These are phyloP conservation scores for Singerocomus inundabilis DNA, from an alignment of 1,284 basidiomycete genomes.

Conservation along the genomic window DNA sequence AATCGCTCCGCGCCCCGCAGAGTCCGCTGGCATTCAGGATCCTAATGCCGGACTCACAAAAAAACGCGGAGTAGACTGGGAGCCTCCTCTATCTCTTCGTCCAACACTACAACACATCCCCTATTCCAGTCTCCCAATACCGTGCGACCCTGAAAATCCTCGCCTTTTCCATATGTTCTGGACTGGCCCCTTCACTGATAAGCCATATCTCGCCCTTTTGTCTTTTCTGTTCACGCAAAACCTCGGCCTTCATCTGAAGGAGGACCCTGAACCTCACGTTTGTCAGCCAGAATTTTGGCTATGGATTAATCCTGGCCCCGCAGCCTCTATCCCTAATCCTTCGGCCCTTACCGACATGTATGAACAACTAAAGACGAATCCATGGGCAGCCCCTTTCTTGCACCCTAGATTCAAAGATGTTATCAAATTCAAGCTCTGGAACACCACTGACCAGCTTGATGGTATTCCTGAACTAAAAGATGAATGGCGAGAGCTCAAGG, in stretches of 20 bases:
- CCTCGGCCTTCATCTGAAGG: constrained; percentile 55
- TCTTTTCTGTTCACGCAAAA: constrained; percentile 79
- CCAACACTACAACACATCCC: constrained; percentile 39
- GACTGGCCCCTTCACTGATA: constrained; percentile 78
- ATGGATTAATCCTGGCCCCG: constrained; percentile 84
- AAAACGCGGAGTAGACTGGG: constrained; percentile 48
- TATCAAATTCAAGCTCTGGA: constrained; percentile 87
- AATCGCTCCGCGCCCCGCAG: constrained; percentile 27
- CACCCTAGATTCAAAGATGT: constrained; percentile 78
- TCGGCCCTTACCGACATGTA: constrained; percentile 69
- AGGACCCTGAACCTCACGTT: constrained; percentile 36
- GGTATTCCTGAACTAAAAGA: constrained; percentile 73
- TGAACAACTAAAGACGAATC: constrained; percentile 66
- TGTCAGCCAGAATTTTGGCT: constrained; percentile 82
- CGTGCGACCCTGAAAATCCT: constrained; percentile 66
- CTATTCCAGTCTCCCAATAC: constrained; percentile 36
- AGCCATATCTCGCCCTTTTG: constrained; percentile 71
- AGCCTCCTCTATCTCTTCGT: constrained; percentile 37
- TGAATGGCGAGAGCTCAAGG: constrained; percentile 70
- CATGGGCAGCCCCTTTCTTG: constrained; percentile 84
- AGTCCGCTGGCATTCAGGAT: constrained; percentile 33
- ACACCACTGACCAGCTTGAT: constrained; percentile 86
- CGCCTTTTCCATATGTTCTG: constrained; percentile 81
- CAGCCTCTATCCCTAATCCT: constrained; percentile 68
- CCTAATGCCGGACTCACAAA: constrained; percentile 41